A percentile compares a stretch with the other conserved stretches of the same genome.
Conservation (phyloP, 2,329 filamentous ascomycete species). For the Aurifilum marmelostoma region DNA sequence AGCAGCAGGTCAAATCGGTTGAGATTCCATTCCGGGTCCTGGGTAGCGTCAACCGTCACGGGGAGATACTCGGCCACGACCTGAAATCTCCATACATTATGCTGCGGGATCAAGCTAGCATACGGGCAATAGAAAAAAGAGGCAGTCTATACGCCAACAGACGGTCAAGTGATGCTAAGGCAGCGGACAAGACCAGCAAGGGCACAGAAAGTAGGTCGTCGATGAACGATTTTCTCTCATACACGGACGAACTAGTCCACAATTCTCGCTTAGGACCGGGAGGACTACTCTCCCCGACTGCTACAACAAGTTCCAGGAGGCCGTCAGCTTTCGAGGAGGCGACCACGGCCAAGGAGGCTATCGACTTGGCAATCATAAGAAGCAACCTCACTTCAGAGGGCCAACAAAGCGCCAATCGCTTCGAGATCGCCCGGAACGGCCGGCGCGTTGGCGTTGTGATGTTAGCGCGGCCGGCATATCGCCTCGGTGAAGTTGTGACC, state of each 20-base stretch:
- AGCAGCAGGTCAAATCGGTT: constrained; percentile 85
- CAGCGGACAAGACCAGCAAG: constrained; percentile 31
- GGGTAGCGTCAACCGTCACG: constrained; percentile 86
- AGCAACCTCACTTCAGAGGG: constrained; percentile 70
- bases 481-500: constrained; percentile 84
- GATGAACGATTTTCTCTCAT: constrained; percentile 71
- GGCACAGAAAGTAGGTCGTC: constrained; percentile 42
- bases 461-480: constrained; percentile 84
- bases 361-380: constrained; percentile 87
- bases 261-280: constrained; percentile 57
- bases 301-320: constrained; percentile 57
- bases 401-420: constrained; percentile 86
- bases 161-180: constrained; percentile 26
- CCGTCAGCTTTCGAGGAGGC: constrained; percentile 60
- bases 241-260: constrained; percentile 75
- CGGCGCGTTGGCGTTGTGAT: constrained; percentile 88
- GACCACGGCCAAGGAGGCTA: constrained; percentile 76
- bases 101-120: constrained; percentile 77
- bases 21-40: constrained; percentile 92
- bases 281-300: constrained; percentile 74
- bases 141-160: constrained; percentile 28
- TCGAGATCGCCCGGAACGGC: constrained; percentile 93
- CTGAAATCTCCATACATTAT: constrained; percentile 93
- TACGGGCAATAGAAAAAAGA: constrained; percentile 54
- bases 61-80: constrained; percentile 89